Evolutionary conservation across 345 rosid genomes (phyloP).

Genomic region (Durio zibethinus): DNA sequence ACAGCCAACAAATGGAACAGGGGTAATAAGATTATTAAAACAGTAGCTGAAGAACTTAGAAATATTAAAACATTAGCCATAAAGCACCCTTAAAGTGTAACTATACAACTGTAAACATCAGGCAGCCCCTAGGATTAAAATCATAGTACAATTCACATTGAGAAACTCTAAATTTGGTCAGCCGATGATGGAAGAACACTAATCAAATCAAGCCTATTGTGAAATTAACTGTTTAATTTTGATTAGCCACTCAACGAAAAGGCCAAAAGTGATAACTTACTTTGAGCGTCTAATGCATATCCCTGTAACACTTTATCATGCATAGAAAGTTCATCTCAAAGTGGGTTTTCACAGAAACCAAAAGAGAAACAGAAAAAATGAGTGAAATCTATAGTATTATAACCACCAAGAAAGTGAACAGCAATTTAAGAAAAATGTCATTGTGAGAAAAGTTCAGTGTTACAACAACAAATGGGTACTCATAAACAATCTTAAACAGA

Average conservation of each 20-base stretch:
- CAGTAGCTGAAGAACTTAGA: background rate
- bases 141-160: background rate
- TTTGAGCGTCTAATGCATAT: background rate
- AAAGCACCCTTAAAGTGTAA: constrained; percentile 1
- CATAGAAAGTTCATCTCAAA: background rate
- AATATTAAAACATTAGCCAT: background rate
- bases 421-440: background rate
- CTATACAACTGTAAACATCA: background rate
- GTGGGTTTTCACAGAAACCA: background rate
- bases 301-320: background rate
- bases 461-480: constrained; percentile 10
- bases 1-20: background rate
- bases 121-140: background rate
- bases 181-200: background rate
- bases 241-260: background rate
- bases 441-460: constrained; percentile 7
- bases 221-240: background rate
- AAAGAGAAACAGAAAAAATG: background rate
- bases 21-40: background rate
- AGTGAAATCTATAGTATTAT: background rate
- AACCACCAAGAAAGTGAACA: background rate
- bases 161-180: background rate
- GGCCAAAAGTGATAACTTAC: background rate
- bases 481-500: background rate
- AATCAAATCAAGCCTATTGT: background rate